Evolutionary conservation across 495 filamentous ascomycete species (phyloP), one percentile per base, ranked within the genome.

Genomic region (Neurospora sublineolata): DNA sequence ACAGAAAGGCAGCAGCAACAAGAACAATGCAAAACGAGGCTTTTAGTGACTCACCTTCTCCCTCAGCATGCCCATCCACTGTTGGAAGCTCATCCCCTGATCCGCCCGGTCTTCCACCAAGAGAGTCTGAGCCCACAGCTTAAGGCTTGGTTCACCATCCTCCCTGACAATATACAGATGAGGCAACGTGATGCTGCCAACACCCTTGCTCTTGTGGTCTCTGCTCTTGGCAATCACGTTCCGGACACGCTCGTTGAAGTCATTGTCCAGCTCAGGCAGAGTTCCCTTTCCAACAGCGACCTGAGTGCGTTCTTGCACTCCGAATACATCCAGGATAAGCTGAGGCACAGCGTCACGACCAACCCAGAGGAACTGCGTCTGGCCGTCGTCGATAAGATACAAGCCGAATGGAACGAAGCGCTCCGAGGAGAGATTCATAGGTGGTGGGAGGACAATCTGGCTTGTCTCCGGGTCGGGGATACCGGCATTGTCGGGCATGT

Each of bases 281-380:
- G 86, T 87, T 36, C 88, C 89, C 87, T 99, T 99, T 78, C 95
- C 95, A 75, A 97, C 92, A 75, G 93, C 93, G 72, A 99, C 83
- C 77, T 92, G 89, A 20, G 87, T 89, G 74, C 91, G 87, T 79
- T 97, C 93, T 30, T 87, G 83, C 41, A 93, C 83, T 10, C 93
- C 94, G 79, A 99, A 98, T 18, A 98, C 96, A 77, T 99, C 95
- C 60, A 84, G 77, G 30, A 97, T 84, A 0, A 99, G 87, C 80
- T 97, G 93, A 3, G 94, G 93, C 8, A 98, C 93, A 0, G 94
- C 92, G 73, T 98, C 94, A 37, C 93, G 88, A 18, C 95, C 95
- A 36, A 99, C 88, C 96, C 96, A 99, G 69, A 99, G 84, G 86
- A 99, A 99, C 78, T 99, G 96, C 18, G 93, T 97, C 79, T 97